Base-by-base conservation (phyloP, 148 eudicot species). In the Salicornia ramosissima region DNA sequence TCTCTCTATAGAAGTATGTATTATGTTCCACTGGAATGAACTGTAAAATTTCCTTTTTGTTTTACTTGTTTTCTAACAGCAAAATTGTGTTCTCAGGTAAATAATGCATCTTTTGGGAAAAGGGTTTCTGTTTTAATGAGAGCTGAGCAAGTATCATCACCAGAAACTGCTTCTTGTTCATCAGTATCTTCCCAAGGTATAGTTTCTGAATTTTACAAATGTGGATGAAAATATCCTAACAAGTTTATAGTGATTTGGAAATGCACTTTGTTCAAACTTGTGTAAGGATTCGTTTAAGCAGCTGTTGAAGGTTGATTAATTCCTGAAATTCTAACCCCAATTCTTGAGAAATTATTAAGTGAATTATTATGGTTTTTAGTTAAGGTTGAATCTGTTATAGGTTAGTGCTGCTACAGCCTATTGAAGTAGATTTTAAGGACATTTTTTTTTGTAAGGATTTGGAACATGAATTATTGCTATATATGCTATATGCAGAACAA, bases 131-230 rank as follows among this genome's bases (percentile, higher is more conserved):
- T 85, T 71, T 49, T 85, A 50, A 84, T 85, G 59, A 85, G 79
- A 77, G 86, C 90, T 28, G 88, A 83, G 72, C 86, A 80, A 66
- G 72, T 81, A 64, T 69, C 88, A 64, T 69, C 86, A 30, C 33
- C 78, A 39, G 76, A 84, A 39, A 25, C 43, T 26, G 36, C 74
- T 71, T 62, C 68, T 61, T 61, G 68, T 74, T 68, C 87, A 22
- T 64, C 80, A 24, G 47, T 81, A 34, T 60, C 77, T 77, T 61
- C 69, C 59, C 84, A 82, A 83, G 89, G 89, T 89, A 36, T 24
- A 45, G 28, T 10, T 42, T 72, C 2, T 46, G 14, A 46, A 1
- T 9, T 3, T 39, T n/a, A 0, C n/a, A 12, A 10, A 10, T 14
- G 1, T 39, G 14, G 50, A 46, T 46, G 16, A 1, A 12, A 13